Conservation (phyloP, 2,329 filamentous ascomycete species). For the Cladosporium sp. region DNA sequence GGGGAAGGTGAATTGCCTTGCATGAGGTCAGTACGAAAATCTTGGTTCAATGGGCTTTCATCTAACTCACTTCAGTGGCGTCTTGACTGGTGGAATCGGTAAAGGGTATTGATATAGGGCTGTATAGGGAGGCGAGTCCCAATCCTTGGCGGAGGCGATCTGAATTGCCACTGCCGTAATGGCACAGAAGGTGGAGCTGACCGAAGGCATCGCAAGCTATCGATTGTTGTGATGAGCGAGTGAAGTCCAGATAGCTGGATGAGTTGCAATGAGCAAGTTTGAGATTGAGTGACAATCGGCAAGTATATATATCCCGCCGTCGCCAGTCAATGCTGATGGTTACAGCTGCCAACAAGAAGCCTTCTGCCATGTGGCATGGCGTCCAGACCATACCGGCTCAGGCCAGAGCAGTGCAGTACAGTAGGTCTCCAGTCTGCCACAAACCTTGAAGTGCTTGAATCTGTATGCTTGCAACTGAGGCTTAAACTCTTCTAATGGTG, state of each 20-base stretch:
- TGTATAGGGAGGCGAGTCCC: slow-evolving; percentile 26
- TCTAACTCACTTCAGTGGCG: slow-evolving; percentile 29
- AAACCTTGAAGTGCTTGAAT: not conserved
- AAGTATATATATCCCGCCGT: not conserved
- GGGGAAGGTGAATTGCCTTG: slow-evolving; percentile 7
- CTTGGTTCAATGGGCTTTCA: not conserved
- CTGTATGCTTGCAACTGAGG: not conserved
- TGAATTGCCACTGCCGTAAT: slow-evolving; percentile 1
- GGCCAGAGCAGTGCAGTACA: not conserved
- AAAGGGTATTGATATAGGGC: slow-evolving; percentile 26
- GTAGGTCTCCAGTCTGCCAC: not conserved
- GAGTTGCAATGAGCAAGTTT: slow-evolving; percentile 15
- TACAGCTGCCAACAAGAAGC: not conserved
- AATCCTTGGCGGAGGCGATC: slow-evolving; percentile 13
- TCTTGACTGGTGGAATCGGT: slow-evolving; percentile 26
- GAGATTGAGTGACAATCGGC: not conserved
- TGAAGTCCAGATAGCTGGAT: not conserved
- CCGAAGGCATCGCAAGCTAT: slow-evolving; percentile 1
- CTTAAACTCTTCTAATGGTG: not conserved
- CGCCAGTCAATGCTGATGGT: not conserved
- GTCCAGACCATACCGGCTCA: not conserved
- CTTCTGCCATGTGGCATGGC: not conserved
- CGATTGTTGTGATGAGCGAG: not conserved
- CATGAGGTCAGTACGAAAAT: not conserved
- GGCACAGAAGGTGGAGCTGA: not conserved